Evolutionary conservation across 2,329 filamentous ascomycete genomes (phyloP).

Genomic region (Fusarium abutilonis): DNA sequence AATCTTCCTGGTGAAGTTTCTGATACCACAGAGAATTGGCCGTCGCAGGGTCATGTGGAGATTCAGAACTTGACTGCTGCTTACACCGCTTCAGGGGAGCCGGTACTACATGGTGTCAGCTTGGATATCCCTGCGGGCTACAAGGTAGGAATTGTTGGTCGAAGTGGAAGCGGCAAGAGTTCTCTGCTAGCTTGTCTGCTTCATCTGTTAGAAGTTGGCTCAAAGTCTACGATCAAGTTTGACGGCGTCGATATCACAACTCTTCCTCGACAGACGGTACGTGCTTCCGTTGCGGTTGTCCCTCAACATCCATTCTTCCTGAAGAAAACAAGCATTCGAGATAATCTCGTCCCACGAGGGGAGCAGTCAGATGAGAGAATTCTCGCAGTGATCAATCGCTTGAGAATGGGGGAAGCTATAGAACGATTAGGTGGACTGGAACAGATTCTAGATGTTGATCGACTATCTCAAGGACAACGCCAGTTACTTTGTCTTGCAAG

Average conservation of each 20-base stretch:
- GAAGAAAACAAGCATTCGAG: constrained; percentile 55
- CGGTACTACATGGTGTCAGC: constrained; percentile 45
- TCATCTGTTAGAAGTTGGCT: constrained; percentile 57
- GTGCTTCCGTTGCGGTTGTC: constrained; percentile 53
- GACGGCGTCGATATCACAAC: constrained; percentile 54
- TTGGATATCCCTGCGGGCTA: constrained; percentile 48
- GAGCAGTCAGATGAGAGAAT: constrained; percentile 41
- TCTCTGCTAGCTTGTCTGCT: constrained; percentile 56
- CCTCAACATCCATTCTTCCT: constrained; percentile 64
- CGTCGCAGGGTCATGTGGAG: constrained; percentile 32
- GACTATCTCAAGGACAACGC: constrained; percentile 55
- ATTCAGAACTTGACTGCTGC: constrained; percentile 46
- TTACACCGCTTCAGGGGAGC: constrained; percentile 39
- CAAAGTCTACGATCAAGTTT: constrained; percentile 54
- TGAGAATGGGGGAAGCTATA: constrained; percentile 1
- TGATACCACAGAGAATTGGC: constrained; percentile 6
- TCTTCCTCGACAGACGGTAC: constrained; percentile 38
- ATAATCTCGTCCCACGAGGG: constrained; percentile 59
- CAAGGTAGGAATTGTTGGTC: constrained; percentile 57
- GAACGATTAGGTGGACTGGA: constrained; percentile 53
- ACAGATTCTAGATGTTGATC: constrained; percentile 44
- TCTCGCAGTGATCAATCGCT: constrained; percentile 49
- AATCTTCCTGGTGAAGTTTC: not conserved
- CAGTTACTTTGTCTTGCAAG: constrained; percentile 56
- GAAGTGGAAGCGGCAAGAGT: constrained; percentile 52